A percentile compares a stretch with the other conserved stretches of the same genome.
phyloP scores from a whole-genome alignment of 352 stramenopile genomes.

The Phytophthora vignae region DNA sequence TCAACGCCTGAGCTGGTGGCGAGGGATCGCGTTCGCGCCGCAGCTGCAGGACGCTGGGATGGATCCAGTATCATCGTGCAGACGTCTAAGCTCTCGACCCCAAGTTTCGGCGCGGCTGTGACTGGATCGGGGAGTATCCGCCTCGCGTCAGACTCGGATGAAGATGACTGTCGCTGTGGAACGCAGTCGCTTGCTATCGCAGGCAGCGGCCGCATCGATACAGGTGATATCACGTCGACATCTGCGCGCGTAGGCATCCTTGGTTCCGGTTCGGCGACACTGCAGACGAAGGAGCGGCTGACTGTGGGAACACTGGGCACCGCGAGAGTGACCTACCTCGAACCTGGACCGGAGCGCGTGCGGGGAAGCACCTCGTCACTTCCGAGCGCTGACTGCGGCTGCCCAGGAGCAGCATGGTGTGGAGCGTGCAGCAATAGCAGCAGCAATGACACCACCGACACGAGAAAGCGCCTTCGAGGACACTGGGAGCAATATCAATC shows the following conservation, averaged over 20 bases:
- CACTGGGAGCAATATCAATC: not conserved
- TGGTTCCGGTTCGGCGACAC: conserved; percentile 17
- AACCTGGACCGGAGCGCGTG: conserved; percentile 17
- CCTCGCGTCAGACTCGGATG: conserved; percentile 15
- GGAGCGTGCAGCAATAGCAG: conserved; percentile 7
- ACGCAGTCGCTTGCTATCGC: conserved; percentile 26
- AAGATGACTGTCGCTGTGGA: conserved; percentile 22
- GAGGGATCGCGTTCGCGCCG: conserved; percentile 22
- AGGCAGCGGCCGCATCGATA: conserved; percentile 30
- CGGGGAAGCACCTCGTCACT: conserved; percentile 18
- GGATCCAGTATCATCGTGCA: conserved; percentile 24
- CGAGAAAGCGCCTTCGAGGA: conserved; percentile 30
- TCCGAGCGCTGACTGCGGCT: conserved; percentile 17
- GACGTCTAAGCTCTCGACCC: conserved; percentile 23
- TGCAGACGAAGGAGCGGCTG: conserved; percentile 20
- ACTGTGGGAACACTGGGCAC: conserved; percentile 19
- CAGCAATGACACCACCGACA: conserved; percentile 9
- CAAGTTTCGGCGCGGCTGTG: conserved; percentile 19
- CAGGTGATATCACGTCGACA: conserved; percentile 22
- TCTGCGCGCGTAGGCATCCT: conserved; percentile 22
- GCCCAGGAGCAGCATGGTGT: conserved; percentile 12
- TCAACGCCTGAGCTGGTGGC: conserved; percentile 17
- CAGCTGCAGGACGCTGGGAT: conserved; percentile 21
- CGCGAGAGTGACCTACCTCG: conserved; percentile 27
- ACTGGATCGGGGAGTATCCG: conserved; percentile 19